These are phyloP conservation scores for Alternaria ventricosa DNA, from an alignment of 2,329 filamentous ascomycete species.

Conservation along the genomic window DNA sequence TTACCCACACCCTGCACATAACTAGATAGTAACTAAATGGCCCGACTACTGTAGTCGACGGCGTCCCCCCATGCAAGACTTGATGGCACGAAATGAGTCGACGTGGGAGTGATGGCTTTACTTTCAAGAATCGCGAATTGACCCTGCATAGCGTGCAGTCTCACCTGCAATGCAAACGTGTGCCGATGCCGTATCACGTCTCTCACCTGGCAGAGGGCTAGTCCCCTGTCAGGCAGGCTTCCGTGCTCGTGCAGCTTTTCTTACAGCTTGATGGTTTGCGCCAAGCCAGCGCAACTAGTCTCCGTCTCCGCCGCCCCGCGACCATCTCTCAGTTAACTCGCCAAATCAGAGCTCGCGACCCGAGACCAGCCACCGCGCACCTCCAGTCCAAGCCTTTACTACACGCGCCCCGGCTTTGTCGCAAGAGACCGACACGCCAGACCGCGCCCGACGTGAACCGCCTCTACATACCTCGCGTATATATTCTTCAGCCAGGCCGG, in stretches of 20 bases:
- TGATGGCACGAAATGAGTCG: not conserved
- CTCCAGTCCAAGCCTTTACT: too few relatives aligned
- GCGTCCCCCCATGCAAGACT: conserved; percentile 15
- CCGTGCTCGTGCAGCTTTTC: conserved; percentile 4
- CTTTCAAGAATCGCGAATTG: not conserved
- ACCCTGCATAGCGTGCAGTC: not conserved
- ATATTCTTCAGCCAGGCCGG: not conserved
- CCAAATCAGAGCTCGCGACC: conserved; percentile 29
- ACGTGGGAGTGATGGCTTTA: not conserved
- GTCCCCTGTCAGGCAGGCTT: conserved; percentile 7
- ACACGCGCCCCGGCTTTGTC: conserved; percentile 17
- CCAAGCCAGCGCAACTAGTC: conserved; percentile 18
- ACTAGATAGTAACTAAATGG: conserved; percentile 43
- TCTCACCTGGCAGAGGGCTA: not conserved
- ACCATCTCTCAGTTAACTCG: conserved; percentile 18
- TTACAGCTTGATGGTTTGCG: conserved; percentile 16
- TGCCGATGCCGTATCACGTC: not conserved
- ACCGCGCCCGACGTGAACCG: not conserved
- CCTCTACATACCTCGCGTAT: not conserved
- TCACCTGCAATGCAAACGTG: not conserved
- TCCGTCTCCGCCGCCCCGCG: conserved; percentile 18
- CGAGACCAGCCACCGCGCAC: conserved; percentile 29
- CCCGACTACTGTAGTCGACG: conserved; percentile 30
- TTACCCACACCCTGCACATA: conserved; percentile 43
- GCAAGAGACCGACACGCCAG: conserved; percentile 5